Percentiles rank a stretch among this genome's conserved stretches.
These are phyloP conservation scores for Claviceps monticola DNA, from an alignment of 2,329 filamentous ascomycete genomes.

Conservation along the genomic window DNA sequence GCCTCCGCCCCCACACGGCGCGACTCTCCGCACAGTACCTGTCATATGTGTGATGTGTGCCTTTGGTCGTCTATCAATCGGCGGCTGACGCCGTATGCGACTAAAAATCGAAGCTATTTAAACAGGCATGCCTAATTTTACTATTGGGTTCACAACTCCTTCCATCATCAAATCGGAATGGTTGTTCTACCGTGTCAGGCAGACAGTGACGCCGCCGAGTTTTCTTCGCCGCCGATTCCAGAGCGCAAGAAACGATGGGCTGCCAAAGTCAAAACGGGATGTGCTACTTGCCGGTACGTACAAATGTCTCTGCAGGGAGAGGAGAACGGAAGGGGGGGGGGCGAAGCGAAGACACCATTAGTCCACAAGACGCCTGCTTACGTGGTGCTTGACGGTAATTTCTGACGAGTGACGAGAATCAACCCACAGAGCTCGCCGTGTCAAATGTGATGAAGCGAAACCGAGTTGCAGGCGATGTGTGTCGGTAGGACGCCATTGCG, in stretches of 20 bases:
- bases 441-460: conserved; percentile 4
- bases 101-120: no score
- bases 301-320: background rate
- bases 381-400: background rate
- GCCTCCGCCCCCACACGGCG: no score
- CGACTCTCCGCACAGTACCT: no score
- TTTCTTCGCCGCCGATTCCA: background rate
- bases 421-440: conserved; percentile 1
- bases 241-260: conserved; percentile 3
- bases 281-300: conserved; percentile 4
- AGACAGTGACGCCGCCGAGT: no score
- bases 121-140: no score
- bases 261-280: conserved; percentile 5
- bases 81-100: background rate
- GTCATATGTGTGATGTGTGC: no score
- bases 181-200: background rate
- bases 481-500: conserved; percentile 1
- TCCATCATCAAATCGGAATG: background rate
- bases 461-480: conserved; percentile 1
- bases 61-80: background rate
- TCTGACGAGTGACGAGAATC: background rate
- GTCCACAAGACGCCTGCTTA: background rate
- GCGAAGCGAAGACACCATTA: background rate
- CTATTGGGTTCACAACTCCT: background rate
- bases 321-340: no score